A percentile compares a stretch with the other conserved stretches of the same genome.
phyloP scores from a whole-genome alignment of 257 asterid species.

The Haberlea rhodopensis region DNA sequence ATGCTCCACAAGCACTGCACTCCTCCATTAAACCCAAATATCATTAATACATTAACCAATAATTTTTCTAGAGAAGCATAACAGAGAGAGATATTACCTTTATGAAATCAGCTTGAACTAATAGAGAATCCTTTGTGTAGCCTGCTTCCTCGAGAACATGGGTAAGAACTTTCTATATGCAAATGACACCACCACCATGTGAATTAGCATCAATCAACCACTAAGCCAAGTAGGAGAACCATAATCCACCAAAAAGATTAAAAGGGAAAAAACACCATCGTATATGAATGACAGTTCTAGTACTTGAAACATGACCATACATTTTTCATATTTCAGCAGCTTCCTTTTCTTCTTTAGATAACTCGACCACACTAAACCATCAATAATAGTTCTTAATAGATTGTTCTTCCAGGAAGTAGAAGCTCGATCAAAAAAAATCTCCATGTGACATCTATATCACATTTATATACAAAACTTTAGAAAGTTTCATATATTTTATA shows the following conservation, averaged over 20 bases:
- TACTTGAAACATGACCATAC: neutral
- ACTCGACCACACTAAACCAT: neutral
- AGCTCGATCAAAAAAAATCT: neutral
- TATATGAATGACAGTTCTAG: constrained; percentile 10
- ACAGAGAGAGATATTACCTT: constrained; percentile 44
- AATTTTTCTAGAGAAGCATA: neutral
- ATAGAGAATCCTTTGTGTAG: constrained; percentile 59
- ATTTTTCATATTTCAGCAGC: neutral
- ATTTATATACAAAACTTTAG: neutral
- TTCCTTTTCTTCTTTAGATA: neutral
- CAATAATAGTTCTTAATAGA: neutral
- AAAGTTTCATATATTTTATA: neutral
- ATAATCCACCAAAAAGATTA: neutral
- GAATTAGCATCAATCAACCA: constrained; percentile 20
- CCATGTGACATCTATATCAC: neutral
- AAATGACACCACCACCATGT: constrained; percentile 20
- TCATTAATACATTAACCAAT: neutral
- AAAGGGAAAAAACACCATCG: neutral
- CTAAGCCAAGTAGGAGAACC: neutral
- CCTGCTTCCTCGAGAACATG: constrained; percentile 94
- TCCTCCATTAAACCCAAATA: too few relatives aligned
- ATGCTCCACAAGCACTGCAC: too few relatives aligned
- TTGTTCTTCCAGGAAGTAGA: neutral
- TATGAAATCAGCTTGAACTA: constrained; percentile 71
- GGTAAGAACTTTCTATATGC: constrained; percentile 56